Percentiles rank a stretch among this genome's conserved stretches.
Evolutionary conservation across 192 early-diverging fungal genomes (phyloP).

Genomic region (Geranomyces michiganensis): DNA sequence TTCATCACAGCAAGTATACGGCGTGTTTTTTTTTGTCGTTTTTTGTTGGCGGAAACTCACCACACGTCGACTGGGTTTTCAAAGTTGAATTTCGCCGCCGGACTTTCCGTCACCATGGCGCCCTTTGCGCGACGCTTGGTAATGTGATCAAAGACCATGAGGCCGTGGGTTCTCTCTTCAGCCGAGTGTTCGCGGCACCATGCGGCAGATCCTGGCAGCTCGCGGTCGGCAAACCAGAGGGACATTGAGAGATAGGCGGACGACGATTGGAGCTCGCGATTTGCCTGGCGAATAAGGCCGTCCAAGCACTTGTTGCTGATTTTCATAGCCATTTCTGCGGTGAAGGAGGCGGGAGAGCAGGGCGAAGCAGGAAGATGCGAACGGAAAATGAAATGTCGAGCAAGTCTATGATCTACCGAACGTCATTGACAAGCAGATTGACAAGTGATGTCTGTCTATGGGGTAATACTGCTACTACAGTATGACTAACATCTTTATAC

Average conservation of each 20-base stretch:
- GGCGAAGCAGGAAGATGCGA: no score
- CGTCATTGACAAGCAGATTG: no score
- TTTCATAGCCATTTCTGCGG: constrained; percentile 24
- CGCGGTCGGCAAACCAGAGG: constrained; percentile 46
- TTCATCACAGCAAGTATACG: no score
- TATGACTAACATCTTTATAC: no score
- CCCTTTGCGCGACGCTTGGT: constrained; percentile 47
- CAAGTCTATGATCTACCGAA: no score
- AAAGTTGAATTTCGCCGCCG: constrained; percentile 27
- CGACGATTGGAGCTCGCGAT: constrained; percentile 36
- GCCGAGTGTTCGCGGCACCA: constrained; percentile 47
- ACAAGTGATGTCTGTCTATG: no score
- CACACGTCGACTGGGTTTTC: constrained; percentile 36
- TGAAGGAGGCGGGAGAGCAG: not conserved
- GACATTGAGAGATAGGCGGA: constrained; percentile 45
- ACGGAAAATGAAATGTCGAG: no score
- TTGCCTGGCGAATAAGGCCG: constrained; percentile 32
- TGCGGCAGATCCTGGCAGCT: constrained; percentile 41
- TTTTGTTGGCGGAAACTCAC: constrained; percentile 19
- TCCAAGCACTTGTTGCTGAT: constrained; percentile 23
- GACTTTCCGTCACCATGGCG: constrained; percentile 22
- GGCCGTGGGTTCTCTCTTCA: constrained; percentile 43
- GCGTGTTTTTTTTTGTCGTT: not conserved
- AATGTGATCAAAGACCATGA: constrained; percentile 50
- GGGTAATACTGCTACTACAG: no score